Evolutionary conservation across 305 asterid species (phyloP).

Genomic region (Solanum hybrid): DNA sequence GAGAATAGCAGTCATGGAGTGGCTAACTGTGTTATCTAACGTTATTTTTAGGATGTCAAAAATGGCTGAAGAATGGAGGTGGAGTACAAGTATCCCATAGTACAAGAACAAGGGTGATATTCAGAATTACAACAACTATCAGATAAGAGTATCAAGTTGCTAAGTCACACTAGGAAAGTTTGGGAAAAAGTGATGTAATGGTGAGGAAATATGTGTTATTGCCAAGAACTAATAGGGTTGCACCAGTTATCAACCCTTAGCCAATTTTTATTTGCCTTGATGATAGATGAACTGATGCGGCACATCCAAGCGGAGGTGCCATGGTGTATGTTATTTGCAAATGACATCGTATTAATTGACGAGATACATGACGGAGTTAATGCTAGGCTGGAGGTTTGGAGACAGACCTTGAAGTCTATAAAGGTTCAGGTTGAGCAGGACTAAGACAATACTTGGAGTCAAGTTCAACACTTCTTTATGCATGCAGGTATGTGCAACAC

Average conservation of each 20-base stretch:
- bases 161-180: neutral
- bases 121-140: neutral
- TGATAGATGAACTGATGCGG: neutral
- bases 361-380: neutral
- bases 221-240: neutral
- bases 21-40: neutral
- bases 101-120: neutral
- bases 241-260: neutral
- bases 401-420: neutral
- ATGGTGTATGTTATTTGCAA: neutral
- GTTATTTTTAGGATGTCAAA: neutral
- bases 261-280: neutral
- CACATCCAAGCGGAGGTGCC: neutral
- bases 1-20: neutral
- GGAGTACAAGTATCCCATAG: neutral
- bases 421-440: neutral
- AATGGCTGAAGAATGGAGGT: neutral
- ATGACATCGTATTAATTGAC: neutral
- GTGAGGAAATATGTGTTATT: neutral
- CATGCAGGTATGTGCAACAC: constrained; percentile 26
- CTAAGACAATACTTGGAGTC: too few relatives aligned
- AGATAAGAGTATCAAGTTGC: neutral
- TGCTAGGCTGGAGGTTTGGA: neutral
- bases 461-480: neutral
- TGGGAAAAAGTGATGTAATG: neutral